Conservation (phyloP, 2,329 filamentous ascomycete species). For the Diaporthe vexans region DNA sequence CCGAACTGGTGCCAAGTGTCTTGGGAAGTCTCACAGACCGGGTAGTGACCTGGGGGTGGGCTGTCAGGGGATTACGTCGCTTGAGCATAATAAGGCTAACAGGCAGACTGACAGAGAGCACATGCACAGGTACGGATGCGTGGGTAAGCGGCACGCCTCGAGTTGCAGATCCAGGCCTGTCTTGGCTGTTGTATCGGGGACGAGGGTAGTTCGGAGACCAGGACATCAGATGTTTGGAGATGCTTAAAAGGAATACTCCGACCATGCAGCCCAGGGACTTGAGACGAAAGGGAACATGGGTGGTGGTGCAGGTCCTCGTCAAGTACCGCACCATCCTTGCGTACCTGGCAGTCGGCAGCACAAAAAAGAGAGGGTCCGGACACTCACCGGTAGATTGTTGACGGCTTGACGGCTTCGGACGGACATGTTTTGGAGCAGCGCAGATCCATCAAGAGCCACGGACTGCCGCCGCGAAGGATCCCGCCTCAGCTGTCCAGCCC, state of each 20-base stretch:
- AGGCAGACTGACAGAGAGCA: neutral
- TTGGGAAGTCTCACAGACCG: conserved; percentile 36
- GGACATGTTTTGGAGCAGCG: conserved; percentile 6
- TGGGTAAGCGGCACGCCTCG: conserved; percentile 14
- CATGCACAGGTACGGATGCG: neutral
- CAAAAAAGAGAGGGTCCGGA: conserved; percentile 19
- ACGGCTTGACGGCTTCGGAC: conserved; percentile 1
- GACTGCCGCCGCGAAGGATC: neutral
- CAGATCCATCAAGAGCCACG: conserved; percentile 12
- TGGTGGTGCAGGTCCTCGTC: neutral
- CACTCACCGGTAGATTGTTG: conserved; percentile 7
- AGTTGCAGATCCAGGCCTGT: conserved; percentile 20
- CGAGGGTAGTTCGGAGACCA: conserved; percentile 27
- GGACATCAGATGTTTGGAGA: conserved; percentile 25
- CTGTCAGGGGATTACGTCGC: conserved; percentile 29
- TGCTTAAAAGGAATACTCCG: conserved; percentile 29
- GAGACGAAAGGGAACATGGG: conserved; percentile 25
- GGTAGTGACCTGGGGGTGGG: conserved; percentile 22
- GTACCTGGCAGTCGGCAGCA: neutral
- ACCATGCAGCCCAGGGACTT: conserved; percentile 28
- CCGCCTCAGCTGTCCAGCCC: neutral
- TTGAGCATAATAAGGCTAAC: conserved; percentile 11
- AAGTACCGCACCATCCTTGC: conserved; percentile 6
- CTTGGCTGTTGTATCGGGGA: conserved; percentile 28
- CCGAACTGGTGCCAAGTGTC: conserved; percentile 34